Base-by-base conservation (phyloP, 768 basidiomycete genomes). In the Mycena olivaceomarginata region DNA sequence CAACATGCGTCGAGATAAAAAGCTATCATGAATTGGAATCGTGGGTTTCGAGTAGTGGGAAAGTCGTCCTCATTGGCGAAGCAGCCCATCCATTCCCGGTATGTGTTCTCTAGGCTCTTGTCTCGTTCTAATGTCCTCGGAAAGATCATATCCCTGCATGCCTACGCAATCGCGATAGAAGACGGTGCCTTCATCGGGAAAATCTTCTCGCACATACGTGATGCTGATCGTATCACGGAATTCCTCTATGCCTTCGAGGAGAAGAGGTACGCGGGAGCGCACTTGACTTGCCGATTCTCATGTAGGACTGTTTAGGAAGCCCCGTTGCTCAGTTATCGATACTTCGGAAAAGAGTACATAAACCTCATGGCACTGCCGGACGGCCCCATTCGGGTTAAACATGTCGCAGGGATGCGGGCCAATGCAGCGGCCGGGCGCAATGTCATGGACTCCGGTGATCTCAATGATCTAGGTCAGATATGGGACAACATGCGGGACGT, bases 381-480 rank as follows among this genome's bases (percentile, higher is more conserved):
- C 13, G 67, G 68, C 7, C 63, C 69, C 13, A 39, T 62, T 41
- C 77, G 75, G 51, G 70, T 15, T 7, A 66, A 4, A 11, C 77
- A 74, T 16, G 77, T 75, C 51, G 64, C 77, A 1, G 39, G 59
- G 5, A 72, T 78, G 70, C 77, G 73, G 1, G 74, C 77, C 2
- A 78, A 75, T 57, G 53, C 72, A n/a, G 77, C 77, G 1, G 74
- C 74, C 18, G 77, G 77, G 2, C 67, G 77, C n/a, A 78, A 78
- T 18, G 65, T 75, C 20, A 75, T 78, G 77, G 77, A 78, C 31
- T 16, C 66, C 2, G 68, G 56, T 4, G 65, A 78, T 46, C 37
- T 9, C 12, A 31, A 31, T 31, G 40, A 72, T 20, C 15, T 78
- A 41, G 59, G 71, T 51, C 22, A 20, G 3, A 78, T 78, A 57